Percentiles rank a stretch among this genome's conserved stretches.
Evolutionary conservation across 768 basidiomycete species (phyloP).

Genomic region (Sistotremastrum niveocremeum): DNA sequence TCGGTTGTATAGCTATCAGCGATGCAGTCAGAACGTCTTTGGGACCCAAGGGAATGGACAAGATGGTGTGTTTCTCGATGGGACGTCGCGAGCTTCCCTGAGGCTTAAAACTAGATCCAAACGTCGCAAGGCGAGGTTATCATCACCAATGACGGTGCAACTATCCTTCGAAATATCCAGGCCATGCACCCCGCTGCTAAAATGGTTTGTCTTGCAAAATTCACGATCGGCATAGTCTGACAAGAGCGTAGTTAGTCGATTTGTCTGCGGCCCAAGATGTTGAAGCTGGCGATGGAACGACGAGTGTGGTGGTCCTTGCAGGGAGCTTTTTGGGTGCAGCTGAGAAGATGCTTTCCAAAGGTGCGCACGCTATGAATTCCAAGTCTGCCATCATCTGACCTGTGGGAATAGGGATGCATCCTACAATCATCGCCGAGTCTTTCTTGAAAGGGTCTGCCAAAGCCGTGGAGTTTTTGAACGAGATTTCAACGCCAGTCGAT

Average conservation of each 20-base stretch:
- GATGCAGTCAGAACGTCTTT: conserved; percentile 95
- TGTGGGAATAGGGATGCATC: conserved; percentile 55
- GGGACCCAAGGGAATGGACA: conserved; percentile 98
- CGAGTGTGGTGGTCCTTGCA: conserved; percentile 92
- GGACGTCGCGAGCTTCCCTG: background rate
- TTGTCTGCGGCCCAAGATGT: conserved; percentile 96
- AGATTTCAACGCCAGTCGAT: conserved; percentile 87
- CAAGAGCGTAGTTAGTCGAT: conserved; percentile 67
- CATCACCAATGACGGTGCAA: conserved; percentile 98
- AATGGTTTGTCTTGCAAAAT: conserved; percentile 48
- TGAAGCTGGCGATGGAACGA: conserved; percentile 97
- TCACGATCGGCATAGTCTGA: background rate
- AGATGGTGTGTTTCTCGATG: conserved; percentile 56
- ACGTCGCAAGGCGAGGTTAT: conserved; percentile 93
- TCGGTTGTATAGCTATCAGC: conserved; percentile 59
- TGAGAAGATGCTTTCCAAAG: conserved; percentile 92
- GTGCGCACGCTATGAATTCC: conserved; percentile 16
- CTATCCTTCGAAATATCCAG: conserved; percentile 89
- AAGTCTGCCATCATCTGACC: background rate
- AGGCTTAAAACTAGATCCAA: conserved; percentile 55
- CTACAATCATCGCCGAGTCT: conserved; percentile 91
- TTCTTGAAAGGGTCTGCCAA: conserved; percentile 88
- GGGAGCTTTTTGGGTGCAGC: conserved; percentile 88
- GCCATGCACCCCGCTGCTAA: conserved; percentile 96
- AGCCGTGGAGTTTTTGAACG: conserved; percentile 86